Evolutionary conservation across 2,329 filamentous ascomycete genomes (phyloP), one percentile per base, ranked within the genome.

Genomic region (Penicillium crustosum): DNA sequence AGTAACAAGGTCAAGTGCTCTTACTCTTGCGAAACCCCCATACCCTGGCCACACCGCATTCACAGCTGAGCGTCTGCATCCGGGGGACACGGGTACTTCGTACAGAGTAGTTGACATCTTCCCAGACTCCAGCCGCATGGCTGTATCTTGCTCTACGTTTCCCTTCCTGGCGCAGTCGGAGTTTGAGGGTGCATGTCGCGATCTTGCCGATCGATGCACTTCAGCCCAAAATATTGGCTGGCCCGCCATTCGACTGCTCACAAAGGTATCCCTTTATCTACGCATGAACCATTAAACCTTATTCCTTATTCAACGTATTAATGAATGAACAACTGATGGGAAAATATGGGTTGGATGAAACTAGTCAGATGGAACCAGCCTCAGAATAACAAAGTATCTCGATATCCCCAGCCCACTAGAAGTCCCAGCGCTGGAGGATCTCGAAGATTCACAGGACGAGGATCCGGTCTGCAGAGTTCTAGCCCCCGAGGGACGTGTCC

Each of bases 181-280:
- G 68, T 91, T 91, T 62, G 75, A 83, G 53, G 81, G 85, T 67
- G 83, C 81, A 54, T 90, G 88, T 71, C 83, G 87, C 79, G 68
- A 85, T 82, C 53, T 85, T 77, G 55, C 64, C 53, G 56, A 66
- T 63, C 35, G 76, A 87, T 61, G 61, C 56, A 62, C 53, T 3
- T 55, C 77, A 75, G 60, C 76, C 77, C 57, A 86, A 84, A 81
- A 83, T 42, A 53, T 47, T 47, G 81, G 80, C 49, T 82, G 80
- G 72, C 66, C 68, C 27, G 21, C 38, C 13, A 62, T 68, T 60
- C 66, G 65, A 64, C 63, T 72, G 47, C 59, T 70, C 66, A 63
- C 61, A 61, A 61, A 70, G 70, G 69, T 74, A 68, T 58, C 49
- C 52, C 57, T 45, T 52, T 58, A 47, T 54, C 45, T 29, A 47